Base-by-base conservation (phyloP, 2,329 filamentous ascomycete species). In the Colletotrichum incanum region DNA sequence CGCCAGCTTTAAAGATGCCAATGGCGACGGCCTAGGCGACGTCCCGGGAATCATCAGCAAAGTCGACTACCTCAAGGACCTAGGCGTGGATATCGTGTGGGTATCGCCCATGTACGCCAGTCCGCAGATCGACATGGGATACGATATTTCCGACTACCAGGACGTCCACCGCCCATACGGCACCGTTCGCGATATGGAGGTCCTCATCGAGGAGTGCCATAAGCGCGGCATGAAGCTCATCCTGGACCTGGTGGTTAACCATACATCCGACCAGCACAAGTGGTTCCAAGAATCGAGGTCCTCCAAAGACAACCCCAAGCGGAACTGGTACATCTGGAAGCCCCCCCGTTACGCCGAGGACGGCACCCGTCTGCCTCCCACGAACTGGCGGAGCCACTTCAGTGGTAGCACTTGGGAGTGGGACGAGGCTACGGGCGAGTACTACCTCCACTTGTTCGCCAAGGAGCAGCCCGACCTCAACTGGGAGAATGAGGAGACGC, bases 391-490 rank as follows among this genome's bases (percentile, higher is more conserved):
- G 75, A 88, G 81, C 83, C 90, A 86, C 82, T 93, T 90, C 74
- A 87, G 86, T 41, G 88, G 87, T 20, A 88, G 88, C 65, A 89
- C 87, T 0, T 94, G 92, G 93, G 84, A 91, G 71, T 95, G 90
- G 84, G 93, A 95, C 76, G 90, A 93, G 75, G 79, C 82, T n/a
- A 94, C 93, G 0, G 85, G 87, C 59, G 92, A 95, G 80, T 95
- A 94, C 80, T 95, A 94, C 77, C 88, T 95, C 0, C 91, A 93
- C 73, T 86, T 96, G 14, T 97, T 94, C 79, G 90, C 92, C 8
- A 88, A 88, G 6, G 90, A 93, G 74, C 94, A 96, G 79, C 94
- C 94, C 0, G 94, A 96, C 76, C 86, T 96, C n/a, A 96, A 96
- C 82, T 96, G 93, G 93, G 93, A 95, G 77, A 93, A 92, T 69